Evolutionary conservation across 176 grass and related monocot species (phyloP), one percentile per base, ranked within the genome.

Genomic region (Oryza meridionalis): DNA sequence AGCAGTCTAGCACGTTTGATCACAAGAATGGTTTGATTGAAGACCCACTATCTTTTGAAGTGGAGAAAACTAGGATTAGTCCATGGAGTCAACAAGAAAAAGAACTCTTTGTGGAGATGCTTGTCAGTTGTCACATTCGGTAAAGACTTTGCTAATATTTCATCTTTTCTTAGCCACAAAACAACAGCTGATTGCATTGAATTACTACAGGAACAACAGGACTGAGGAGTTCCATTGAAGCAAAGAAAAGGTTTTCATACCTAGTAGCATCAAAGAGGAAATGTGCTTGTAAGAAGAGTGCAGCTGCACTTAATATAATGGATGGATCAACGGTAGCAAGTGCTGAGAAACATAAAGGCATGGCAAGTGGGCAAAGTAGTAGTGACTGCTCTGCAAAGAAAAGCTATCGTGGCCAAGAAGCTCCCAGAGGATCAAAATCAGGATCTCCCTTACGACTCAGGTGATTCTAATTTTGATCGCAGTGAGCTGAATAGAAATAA

Each of bases 211-310:
- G 77, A 88, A 92, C 61, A 77, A 86, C 49, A 88, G 82, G 37
- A 84, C 90, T 64, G 90, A 86, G 90, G 90, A 86, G 73, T 55
- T 92, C 88, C 66, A 77, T 69, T 27, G 90, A 88, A 82, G 90
- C 82, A 14, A 92, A 82, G 67, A 88, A 89, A 86, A 45, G 13
- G 14, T 45, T 92, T 27, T 49, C 77, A 32, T 88, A 82, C 71
- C 85, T 91, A 45, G 69, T 85, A 79, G 66, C 82, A 69, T 85
- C 89, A 32, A 78, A 81, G 70, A 86, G 86, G 45, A 89, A 81
- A 50, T 80, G 63, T 64, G 84, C 50, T 75, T 59, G 7, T 79
- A 75, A 77, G 59, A 38, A 32, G 16, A 84, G 47, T 72, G 83
- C 38, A 61, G 74, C 70, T 75, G 55, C 90, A 25, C 50, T 87